phyloP scores from a whole-genome alignment of 208 protist genomes.

The Trypanosoma rangeli region DNA sequence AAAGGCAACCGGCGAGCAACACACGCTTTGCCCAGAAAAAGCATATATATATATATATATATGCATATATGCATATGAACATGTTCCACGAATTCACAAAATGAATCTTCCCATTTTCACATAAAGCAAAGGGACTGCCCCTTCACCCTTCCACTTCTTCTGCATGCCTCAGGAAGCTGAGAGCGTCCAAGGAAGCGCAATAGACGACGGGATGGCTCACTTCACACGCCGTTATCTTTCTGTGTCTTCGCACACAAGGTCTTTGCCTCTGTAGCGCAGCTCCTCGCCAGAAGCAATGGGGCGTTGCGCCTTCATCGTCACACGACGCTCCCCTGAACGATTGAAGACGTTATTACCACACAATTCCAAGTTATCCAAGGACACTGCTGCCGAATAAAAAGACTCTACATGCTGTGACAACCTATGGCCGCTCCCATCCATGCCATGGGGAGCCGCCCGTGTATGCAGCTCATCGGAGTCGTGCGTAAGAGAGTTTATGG shows the following conservation, averaged over 20 bases:
- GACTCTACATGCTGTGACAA: not conserved
- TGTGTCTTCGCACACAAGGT: not conserved
- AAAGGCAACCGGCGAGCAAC: not conserved
- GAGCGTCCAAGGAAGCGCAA: not conserved
- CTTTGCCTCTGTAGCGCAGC: not conserved
- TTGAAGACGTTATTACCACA: not conserved
- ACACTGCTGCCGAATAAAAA: not conserved
- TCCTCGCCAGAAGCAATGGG: constrained; percentile 10
- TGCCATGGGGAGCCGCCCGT: not conserved
- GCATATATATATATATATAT: not conserved
- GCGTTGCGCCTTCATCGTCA: constrained; percentile 20
- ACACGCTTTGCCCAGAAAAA: not conserved
- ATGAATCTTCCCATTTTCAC: not conserved
- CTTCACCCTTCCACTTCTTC: not conserved
- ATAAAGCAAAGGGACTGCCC: not conserved
- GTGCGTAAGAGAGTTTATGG: constrained; percentile 14
- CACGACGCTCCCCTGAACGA: constrained; percentile 3
- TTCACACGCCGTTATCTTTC: not conserved
- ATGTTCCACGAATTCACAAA: not conserved
- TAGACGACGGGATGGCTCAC: not conserved
- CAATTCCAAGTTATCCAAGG: constrained; percentile 3
- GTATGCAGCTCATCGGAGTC: constrained; percentile 12
- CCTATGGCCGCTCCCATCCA: not conserved
- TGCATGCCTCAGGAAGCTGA: not conserved
- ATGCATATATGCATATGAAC: constrained; percentile 11